These are phyloP conservation scores for Tieghemostelium lacteum DNA, from an alignment of 78 protist genomes.

Conservation along the genomic window DNA sequence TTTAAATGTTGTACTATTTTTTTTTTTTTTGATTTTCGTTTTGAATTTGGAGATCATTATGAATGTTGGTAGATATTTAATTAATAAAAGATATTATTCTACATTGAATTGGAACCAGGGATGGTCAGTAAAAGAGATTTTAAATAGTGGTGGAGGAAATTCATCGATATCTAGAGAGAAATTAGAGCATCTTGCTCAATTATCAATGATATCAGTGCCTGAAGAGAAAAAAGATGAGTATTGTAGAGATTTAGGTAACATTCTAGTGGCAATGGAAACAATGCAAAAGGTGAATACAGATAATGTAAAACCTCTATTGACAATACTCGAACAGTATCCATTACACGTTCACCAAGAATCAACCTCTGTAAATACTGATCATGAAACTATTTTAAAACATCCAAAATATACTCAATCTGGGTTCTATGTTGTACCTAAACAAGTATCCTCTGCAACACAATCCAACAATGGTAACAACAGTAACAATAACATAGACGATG, in stretches of 20 bases:
- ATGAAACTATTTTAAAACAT: conserved; percentile 10
- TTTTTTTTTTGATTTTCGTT: conserved; percentile 1
- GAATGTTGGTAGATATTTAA: neutral
- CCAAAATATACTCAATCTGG: neutral
- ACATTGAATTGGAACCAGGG: conserved; percentile 31
- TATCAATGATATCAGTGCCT: conserved; percentile 19
- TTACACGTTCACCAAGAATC: neutral
- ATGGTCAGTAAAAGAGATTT: conserved; percentile 44
- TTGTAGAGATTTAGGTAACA: conserved; percentile 8
- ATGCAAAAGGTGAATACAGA: conserved; percentile 37
- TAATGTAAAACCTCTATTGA: conserved; percentile 6
- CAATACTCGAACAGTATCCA: conserved; percentile 8
- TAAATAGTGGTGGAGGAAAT: neutral
- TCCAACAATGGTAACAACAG: neutral
- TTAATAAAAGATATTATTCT: too few species aligned
- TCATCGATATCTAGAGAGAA: neutral
- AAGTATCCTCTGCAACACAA: neutral
- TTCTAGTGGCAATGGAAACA: conserved; percentile 25
- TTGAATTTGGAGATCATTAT: neutral
- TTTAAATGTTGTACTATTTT: neutral
- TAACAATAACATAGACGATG: neutral
- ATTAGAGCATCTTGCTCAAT: conserved; percentile 18
- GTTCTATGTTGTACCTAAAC: conserved; percentile 54
- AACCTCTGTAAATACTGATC: neutral
- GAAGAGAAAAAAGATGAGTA: conserved; percentile 6